These are phyloP conservation scores for Metroxylon sagu DNA, from an alignment of 176 grass and related monocot species.

Conservation along the genomic window DNA sequence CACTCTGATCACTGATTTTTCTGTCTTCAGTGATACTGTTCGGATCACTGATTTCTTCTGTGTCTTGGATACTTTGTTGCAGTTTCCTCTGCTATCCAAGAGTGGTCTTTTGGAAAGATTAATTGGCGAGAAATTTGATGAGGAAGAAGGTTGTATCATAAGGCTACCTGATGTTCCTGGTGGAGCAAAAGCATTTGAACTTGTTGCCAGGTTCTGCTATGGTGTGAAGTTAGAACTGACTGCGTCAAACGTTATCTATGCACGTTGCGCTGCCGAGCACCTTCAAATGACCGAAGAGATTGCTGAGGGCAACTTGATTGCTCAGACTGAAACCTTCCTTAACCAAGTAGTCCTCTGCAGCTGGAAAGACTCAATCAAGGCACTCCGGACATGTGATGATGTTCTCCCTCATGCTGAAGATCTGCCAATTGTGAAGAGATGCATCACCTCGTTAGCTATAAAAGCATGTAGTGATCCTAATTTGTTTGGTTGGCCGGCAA, in stretches of 20 bases:
- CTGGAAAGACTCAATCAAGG: conserved; percentile 82
- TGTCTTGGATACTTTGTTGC: conserved; percentile 6
- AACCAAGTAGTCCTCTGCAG: conserved; percentile 52
- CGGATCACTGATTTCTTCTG: not conserved
- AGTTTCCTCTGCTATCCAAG: conserved; percentile 94
- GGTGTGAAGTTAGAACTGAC: conserved; percentile 82
- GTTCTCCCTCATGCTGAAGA: conserved; percentile 67
- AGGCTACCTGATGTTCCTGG: conserved; percentile 59
- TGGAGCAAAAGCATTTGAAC: conserved; percentile 62
- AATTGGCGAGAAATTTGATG: conserved; percentile 61
- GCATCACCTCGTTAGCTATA: conserved; percentile 55
- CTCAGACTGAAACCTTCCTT: conserved; percentile 61
- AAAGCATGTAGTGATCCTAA: conserved; percentile 48
- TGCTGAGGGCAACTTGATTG: conserved; percentile 68
- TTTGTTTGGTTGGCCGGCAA: conserved; percentile 42
- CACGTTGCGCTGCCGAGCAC: conserved; percentile 59
- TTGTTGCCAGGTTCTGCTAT: conserved; percentile 83
- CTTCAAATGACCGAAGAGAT: conserved; percentile 87
- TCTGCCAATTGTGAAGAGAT: conserved; percentile 61
- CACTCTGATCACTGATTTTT: not conserved
- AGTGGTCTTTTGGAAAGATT: conserved; percentile 66
- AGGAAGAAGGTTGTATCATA: conserved; percentile 35
- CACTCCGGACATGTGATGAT: conserved; percentile 58
- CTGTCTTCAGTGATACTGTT: not conserved
- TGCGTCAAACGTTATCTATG: conserved; percentile 59